A percentile compares a stretch with the other conserved stretches of the same genome.
Evolutionary conservation across 352 stramenopile species (phyloP).

Genomic region (Phytophthora ramorum): DNA sequence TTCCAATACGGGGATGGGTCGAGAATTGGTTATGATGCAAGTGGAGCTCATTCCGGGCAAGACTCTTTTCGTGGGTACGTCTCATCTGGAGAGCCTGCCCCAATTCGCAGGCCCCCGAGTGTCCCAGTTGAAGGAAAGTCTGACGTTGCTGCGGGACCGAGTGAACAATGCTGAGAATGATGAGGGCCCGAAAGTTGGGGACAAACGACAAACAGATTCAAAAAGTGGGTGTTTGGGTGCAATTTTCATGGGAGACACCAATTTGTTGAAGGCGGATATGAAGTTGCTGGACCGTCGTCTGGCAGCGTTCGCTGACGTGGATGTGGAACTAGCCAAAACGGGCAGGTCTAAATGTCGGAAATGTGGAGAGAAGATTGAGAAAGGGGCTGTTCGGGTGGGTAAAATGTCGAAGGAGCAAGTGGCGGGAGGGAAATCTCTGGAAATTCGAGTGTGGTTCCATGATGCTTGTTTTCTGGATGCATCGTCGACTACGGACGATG

Average conservation of each 20-base stretch:
- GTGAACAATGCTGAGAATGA: slow-evolving; percentile 39
- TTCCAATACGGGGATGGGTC: slow-evolving; percentile 73
- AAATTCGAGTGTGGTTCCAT: slow-evolving; percentile 74
- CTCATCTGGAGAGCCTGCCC: slow-evolving; percentile 78
- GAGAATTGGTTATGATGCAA: slow-evolving; percentile 68
- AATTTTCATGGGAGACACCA: slow-evolving; percentile 83
- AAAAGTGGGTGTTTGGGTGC: slow-evolving; percentile 54
- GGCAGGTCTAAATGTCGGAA: slow-evolving; percentile 61
- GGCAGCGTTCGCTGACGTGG: slow-evolving; percentile 43
- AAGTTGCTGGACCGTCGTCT: slow-evolving; percentile 57
- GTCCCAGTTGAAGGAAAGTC: slow-evolving; percentile 62
- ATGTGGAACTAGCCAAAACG: slow-evolving; percentile 61
- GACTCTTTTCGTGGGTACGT: slow-evolving; percentile 67
- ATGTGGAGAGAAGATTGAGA: slow-evolving; percentile 56
- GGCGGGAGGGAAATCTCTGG: slow-evolving; percentile 44
- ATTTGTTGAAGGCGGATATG: slow-evolving; percentile 68
- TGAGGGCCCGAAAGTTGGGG: slow-evolving; percentile 10
- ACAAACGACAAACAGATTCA: slow-evolving; percentile 4
- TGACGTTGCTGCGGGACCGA: slow-evolving; percentile 52
- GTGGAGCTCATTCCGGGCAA: slow-evolving; percentile 54
- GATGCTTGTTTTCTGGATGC: slow-evolving; percentile 51
- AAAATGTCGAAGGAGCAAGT: slow-evolving; percentile 58
- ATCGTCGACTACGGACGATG: slow-evolving; percentile 33
- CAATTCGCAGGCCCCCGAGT: slow-evolving; percentile 56
- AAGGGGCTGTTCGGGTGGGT: slow-evolving; percentile 57